These are phyloP conservation scores for Citrus reticulata DNA, from an alignment of 345 rosid species.

Conservation along the genomic window DNA sequence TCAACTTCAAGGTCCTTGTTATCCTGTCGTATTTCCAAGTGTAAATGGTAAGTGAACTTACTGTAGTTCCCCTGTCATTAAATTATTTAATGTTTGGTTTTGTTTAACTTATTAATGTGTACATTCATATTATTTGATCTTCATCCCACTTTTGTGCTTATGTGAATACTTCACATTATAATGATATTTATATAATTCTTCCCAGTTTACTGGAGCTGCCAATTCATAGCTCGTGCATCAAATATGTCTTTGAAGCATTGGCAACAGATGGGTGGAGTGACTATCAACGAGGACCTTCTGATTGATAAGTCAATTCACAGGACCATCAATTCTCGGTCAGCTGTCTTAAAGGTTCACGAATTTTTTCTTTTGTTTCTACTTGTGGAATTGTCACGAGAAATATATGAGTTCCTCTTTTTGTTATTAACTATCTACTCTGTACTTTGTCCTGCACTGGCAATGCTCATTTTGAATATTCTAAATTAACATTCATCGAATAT, in stretches of 20 bases:
- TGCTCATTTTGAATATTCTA: neutral
- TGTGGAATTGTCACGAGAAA: neutral
- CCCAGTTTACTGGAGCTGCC: conserved; percentile 95
- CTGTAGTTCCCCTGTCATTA: neutral
- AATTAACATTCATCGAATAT: conserved; percentile 6
- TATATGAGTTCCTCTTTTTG: neutral
- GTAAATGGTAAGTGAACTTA: conserved; percentile 58
- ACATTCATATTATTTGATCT: neutral
- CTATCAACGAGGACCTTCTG: conserved; percentile 72
- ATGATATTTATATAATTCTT: neutral
- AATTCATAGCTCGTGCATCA: conserved; percentile 81
- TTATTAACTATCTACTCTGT: conserved; percentile 9
- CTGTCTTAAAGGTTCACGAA: conserved; percentile 74
- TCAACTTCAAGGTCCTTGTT: conserved; percentile 98
- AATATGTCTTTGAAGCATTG: conserved; percentile 82
- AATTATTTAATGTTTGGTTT: neutral
- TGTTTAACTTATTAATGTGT: neutral
- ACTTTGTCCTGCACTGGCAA: neutral
- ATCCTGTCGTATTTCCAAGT: conserved; percentile 89
- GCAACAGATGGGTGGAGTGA: conserved; percentile 93
- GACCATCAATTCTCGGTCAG: conserved; percentile 73
- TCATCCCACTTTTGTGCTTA: neutral
- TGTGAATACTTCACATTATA: neutral
- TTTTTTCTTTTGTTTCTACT: neutral
- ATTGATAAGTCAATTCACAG: conserved; percentile 82